Evolutionary conservation across 306 rosid species (phyloP).

Genomic region (Trifolium pratense): DNA sequence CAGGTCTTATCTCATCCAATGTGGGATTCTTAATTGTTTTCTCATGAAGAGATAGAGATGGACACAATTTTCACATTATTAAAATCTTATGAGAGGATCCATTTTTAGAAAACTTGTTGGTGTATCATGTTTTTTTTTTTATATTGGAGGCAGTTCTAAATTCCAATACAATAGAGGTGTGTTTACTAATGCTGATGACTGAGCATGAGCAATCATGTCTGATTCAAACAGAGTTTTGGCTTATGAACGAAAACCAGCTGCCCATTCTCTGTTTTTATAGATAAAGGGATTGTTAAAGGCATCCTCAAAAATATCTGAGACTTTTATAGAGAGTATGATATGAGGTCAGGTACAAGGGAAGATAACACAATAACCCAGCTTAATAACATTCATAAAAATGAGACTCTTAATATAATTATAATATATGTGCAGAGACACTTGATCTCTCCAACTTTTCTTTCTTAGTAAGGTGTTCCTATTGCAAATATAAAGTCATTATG

Average conservation of each 20-base stretch:
- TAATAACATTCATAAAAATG: not conserved
- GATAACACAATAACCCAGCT: not conserved
- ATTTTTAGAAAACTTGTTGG: not conserved
- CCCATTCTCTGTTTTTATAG: not conserved
- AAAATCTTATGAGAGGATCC: not conserved
- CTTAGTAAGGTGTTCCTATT: too few relatives aligned
- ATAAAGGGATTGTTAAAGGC: not conserved
- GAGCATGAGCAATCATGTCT: not conserved
- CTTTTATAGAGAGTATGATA: not conserved
- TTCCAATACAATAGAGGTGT: not conserved
- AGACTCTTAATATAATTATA: not conserved
- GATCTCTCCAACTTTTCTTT: too few relatives aligned
- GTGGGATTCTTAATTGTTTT: not conserved
- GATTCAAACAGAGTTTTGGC: not conserved
- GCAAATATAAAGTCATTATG: too few relatives aligned
- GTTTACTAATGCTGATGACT: not conserved
- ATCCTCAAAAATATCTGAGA: not conserved
- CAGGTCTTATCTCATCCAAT: not conserved
- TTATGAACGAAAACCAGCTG: constrained; percentile 22
- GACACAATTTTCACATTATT: not conserved
- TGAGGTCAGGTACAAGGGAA: not conserved
- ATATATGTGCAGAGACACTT: too few relatives aligned
- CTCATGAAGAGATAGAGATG: not conserved
- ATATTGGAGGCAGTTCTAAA: not conserved
- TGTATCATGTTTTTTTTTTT: not conserved